Percentiles rank a stretch among this genome's conserved stretches.
Evolutionary conservation across 352 stramenopile species (phyloP).

Genomic region (Pythium dissimile): DNA sequence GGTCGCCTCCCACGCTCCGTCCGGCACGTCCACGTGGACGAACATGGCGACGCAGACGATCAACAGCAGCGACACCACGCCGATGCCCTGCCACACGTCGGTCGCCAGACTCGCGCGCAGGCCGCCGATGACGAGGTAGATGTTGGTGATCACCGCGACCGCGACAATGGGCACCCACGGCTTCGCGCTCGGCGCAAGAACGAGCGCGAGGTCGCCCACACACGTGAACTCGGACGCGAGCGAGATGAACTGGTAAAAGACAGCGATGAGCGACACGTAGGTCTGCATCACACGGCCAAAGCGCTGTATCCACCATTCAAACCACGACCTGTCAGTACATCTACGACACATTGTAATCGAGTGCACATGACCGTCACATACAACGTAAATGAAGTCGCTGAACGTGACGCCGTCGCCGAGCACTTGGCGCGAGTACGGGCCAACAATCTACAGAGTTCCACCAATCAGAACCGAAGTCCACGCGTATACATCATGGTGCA

Average conservation of each 20-base stretch:
- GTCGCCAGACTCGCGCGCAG: slow-evolving; percentile 70
- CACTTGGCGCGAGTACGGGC: slow-evolving; percentile 51
- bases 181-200: slow-evolving; percentile 45
- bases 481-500: too few relatives aligned
- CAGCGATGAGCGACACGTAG: slow-evolving; percentile 58
- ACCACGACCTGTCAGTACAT: too few relatives aligned
- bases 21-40: slow-evolving; percentile 45
- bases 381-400: slow-evolving; percentile 57
- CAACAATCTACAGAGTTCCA: slow-evolving; percentile 33
- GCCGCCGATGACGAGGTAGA: slow-evolving; percentile 72
- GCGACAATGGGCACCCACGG: slow-evolving; percentile 55
- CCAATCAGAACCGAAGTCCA: too few relatives aligned
- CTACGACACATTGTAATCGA: too few relatives aligned
- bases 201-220: slow-evolving; percentile 47
- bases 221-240: slow-evolving; percentile 65
- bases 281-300: slow-evolving; percentile 67
- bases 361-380: too few relatives aligned
- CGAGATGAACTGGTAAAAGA: slow-evolving; percentile 85
- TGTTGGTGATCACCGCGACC: slow-evolving; percentile 62
- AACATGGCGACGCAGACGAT: slow-evolving; percentile 66
- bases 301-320: slow-evolving; percentile 27
- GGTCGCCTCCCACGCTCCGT: slow-evolving; percentile 41
- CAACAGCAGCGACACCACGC: slow-evolving; percentile 50
- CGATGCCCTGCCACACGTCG: slow-evolving; percentile 70
- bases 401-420: slow-evolving; percentile 71